Percentiles rank a stretch among this genome's conserved stretches.
Conservation (phyloP, 2,329 filamentous ascomycete genomes). For the Dactylonectria estremocensis region DNA sequence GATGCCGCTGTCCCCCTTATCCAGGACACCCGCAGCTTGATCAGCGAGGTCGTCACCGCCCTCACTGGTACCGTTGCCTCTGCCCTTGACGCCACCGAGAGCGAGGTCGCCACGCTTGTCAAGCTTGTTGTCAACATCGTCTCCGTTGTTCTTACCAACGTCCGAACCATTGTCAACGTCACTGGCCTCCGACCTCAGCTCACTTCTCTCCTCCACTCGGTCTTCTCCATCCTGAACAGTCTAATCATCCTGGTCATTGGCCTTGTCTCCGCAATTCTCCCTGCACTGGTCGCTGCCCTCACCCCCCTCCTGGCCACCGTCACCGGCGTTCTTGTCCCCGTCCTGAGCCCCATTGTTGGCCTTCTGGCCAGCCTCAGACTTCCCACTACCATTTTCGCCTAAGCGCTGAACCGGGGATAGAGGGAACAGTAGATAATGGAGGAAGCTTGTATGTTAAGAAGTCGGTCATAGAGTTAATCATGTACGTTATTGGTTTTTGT, state of each 20-base stretch:
- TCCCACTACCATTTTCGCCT: neutral
- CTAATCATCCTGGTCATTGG: neutral
- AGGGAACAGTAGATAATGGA: neutral
- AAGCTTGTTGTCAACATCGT: slow-evolving; percentile 5
- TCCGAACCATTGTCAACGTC: slow-evolving; percentile 1
- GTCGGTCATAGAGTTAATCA: too few relatives aligned
- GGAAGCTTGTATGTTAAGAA: neutral
- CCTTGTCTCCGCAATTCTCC: neutral
- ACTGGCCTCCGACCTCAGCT: slow-evolving; percentile 8
- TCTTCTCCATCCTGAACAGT: neutral
- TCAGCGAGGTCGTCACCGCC: neutral
- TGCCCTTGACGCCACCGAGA: neutral
- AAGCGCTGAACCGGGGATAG: neutral
- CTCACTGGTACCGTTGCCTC: slow-evolving; percentile 3
- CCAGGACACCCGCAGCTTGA: neutral
- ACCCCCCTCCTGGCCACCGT: neutral
- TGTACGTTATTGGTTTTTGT: too few relatives aligned
- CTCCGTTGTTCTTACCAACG: neutral
- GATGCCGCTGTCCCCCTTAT: neutral
- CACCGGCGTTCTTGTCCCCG: neutral
- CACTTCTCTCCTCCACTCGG: neutral
- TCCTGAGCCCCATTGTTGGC: neutral
- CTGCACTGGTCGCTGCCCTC: neutral
- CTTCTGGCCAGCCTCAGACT: neutral
- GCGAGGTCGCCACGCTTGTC: neutral